Evolutionary conservation across 345 rosid genomes (phyloP).

Genomic region (Ceriops tagal): DNA sequence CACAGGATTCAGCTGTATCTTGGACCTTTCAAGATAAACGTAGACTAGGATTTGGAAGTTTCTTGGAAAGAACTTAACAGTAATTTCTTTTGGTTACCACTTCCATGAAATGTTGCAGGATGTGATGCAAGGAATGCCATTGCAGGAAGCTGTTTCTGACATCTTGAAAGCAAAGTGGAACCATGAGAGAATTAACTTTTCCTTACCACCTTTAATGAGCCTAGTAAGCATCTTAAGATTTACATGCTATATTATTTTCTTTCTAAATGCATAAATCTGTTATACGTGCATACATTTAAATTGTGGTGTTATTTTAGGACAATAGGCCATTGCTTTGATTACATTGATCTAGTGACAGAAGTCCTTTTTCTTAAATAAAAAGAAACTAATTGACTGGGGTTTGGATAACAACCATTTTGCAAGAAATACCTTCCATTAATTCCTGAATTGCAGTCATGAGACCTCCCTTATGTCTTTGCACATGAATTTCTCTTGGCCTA

Average conservation of each 20-base stretch:
- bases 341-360: background rate
- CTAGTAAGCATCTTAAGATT: conserved; percentile 31
- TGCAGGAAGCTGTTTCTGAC: conserved; percentile 51
- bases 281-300: background rate
- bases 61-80: background rate
- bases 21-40: background rate
- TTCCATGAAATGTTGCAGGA: conserved; percentile 38
- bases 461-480: background rate
- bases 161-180: conserved; percentile 77
- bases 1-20: too few species aligned
- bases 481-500: background rate
- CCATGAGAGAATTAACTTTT: conserved; percentile 80
- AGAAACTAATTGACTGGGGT: background rate
- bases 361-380: background rate
- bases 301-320: background rate
- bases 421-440: background rate
- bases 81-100: background rate
- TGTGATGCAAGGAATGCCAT: conserved; percentile 44
- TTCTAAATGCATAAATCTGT: too few species aligned
- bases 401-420: background rate
- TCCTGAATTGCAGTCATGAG: background rate
- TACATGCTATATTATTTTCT: too few species aligned
- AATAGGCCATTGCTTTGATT: background rate
- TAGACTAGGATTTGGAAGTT: background rate
- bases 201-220: conserved; percentile 89